phyloP scores from a whole-genome alignment of 129 eudicot species.

The Lactuca saligna region DNA sequence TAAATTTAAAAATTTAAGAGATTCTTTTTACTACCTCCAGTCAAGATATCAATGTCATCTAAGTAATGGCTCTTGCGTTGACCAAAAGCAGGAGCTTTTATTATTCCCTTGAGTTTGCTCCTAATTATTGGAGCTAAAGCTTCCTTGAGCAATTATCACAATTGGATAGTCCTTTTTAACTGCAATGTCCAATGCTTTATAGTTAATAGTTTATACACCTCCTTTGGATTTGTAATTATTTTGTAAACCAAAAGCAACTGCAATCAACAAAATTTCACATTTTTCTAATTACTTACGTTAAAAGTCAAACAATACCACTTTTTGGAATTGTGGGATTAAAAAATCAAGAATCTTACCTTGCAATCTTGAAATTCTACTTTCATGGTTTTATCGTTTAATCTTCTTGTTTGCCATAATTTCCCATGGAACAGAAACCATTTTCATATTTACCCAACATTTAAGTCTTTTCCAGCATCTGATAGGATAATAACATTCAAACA shows the following conservation, averaged over 20 bases:
- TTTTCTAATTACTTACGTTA: slow-evolving; percentile 9
- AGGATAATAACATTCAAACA: too few species aligned
- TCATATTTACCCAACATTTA: too few species aligned
- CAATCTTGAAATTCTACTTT: slow-evolving; percentile 73
- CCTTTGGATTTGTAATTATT: slow-evolving; percentile 70
- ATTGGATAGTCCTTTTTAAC: slow-evolving; percentile 63
- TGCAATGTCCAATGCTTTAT: slow-evolving; percentile 64
- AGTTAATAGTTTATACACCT: too few species aligned
- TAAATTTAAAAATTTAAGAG: background rate
- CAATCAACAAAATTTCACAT: slow-evolving; percentile 32
- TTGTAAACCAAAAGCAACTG: slow-evolving; percentile 94
- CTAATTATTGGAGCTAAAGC: slow-evolving; percentile 80
- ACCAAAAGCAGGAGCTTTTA: slow-evolving; percentile 90
- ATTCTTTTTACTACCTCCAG: slow-evolving; percentile 59
- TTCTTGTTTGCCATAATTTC: too few species aligned
- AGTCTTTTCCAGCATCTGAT: too few species aligned
- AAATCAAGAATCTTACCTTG: slow-evolving; percentile 53
- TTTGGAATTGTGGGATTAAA: background rate
- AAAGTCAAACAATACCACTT: background rate
- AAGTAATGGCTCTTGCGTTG: slow-evolving; percentile 85
- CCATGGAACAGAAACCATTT: too few species aligned
- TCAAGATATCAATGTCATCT: slow-evolving; percentile 86
- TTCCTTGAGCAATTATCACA: slow-evolving; percentile 70
- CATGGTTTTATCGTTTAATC: too few species aligned
- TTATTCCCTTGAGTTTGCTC: slow-evolving; percentile 72